These are phyloP conservation scores for Cercospora brassicicola DNA, from an alignment of 2,329 filamentous ascomycete genomes.

Conservation along the genomic window DNA sequence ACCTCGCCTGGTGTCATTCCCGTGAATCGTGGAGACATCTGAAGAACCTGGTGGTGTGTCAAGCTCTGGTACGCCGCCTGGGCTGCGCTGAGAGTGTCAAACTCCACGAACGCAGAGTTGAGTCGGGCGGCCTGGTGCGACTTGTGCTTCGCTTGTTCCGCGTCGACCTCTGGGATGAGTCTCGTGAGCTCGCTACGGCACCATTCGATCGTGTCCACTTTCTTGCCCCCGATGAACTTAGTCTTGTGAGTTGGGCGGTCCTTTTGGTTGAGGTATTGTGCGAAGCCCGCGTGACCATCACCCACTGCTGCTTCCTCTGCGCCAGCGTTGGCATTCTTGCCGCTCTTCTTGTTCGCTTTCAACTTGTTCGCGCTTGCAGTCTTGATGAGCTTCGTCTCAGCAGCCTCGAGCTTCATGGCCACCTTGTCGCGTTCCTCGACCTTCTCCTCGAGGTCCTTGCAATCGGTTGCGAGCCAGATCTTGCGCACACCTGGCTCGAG, in stretches of 20 bases:
- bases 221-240: conserved; percentile 73
- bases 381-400: conserved; percentile 82
- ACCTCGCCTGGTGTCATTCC: conserved; percentile 80
- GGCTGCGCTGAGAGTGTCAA: conserved; percentile 75
- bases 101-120: conserved; percentile 87
- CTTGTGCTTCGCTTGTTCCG: conserved; percentile 66
- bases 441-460: conserved; percentile 72
- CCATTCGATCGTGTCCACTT: conserved; percentile 94
- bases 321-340: conserved; percentile 53
- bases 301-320: conserved; percentile 50
- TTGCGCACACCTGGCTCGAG: conserved; percentile 79
- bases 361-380: conserved; percentile 70
- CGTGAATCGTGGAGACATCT: conserved; percentile 82
- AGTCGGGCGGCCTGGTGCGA: conserved; percentile 63
- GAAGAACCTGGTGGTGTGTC: conserved; percentile 80
- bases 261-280: conserved; percentile 71
- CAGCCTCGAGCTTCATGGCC: conserved; percentile 78
- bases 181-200: conserved; percentile 74
- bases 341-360: conserved; percentile 67
- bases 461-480: conserved; percentile 80
- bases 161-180: conserved; percentile 69
- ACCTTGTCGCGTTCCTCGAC: conserved; percentile 79
- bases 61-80: conserved; percentile 85
- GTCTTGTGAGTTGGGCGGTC: conserved; percentile 75
- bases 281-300: conserved; percentile 69